These are phyloP conservation scores for Rosa persica DNA, from an alignment of 306 rosid species.

Conservation along the genomic window DNA sequence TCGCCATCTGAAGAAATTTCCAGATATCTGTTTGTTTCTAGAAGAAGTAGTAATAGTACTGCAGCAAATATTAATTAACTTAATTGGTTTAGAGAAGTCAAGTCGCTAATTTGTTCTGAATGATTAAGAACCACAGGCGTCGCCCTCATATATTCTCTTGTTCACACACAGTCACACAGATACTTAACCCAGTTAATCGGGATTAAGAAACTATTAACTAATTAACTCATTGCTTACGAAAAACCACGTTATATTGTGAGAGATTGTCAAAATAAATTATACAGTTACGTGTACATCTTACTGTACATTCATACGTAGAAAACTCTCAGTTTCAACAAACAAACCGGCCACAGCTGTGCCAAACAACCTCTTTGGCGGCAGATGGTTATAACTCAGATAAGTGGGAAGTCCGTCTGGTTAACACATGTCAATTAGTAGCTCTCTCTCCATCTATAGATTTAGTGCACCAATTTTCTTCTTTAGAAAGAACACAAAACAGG, in stretches of 20 bases:
- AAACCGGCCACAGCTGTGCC: slow-evolving; percentile 7
- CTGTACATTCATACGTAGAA: not conserved
- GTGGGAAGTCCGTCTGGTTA: not conserved
- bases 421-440: not conserved
- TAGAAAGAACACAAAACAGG: not conserved
- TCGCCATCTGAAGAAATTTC: not conserved
- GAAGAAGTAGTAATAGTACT: not conserved
- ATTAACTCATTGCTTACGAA: not conserved
- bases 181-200: not conserved
- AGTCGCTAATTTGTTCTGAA: not conserved
- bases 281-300: not conserved
- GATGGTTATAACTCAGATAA: not conserved
- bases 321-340: not conserved
- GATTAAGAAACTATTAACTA: not conserved
- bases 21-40: not conserved
- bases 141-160: not conserved
- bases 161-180: not conserved
- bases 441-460: not conserved
- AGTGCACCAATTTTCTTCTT: not conserved
- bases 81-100: not conserved
- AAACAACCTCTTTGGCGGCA: not conserved
- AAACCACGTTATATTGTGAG: not conserved
- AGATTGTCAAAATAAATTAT: not conserved
- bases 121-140: too few relatives aligned
- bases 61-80: not conserved